These are phyloP conservation scores for Auriscalpium orientale DNA, from an alignment of 768 basidiomycete species.

Conservation along the genomic window DNA sequence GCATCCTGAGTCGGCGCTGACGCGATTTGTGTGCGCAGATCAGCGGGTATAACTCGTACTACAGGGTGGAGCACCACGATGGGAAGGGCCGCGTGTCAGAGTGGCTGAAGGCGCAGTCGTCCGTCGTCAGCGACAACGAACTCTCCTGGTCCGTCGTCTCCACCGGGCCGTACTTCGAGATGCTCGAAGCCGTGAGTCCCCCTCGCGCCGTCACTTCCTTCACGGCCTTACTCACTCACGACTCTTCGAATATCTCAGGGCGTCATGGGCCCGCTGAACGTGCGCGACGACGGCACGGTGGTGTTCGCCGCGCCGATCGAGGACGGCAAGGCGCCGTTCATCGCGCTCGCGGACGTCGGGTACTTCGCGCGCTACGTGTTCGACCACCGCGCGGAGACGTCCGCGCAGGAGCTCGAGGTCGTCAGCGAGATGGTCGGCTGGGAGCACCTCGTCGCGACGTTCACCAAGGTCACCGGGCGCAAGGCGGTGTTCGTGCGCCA, in stretches of 20 bases:
- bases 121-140: constrained; percentile 21
- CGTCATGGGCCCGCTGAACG: constrained; percentile 18
- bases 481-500: constrained; percentile 13
- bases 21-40: constrained; percentile 12
- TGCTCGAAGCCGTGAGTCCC: constrained; percentile 27
- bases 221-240: not conserved
- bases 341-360: too few species aligned
- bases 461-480: constrained; percentile 20
- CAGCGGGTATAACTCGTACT: constrained; percentile 18
- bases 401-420: constrained; percentile 18
- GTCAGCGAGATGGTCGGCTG: too few species aligned
- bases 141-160: constrained; percentile 31
- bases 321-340: too few species aligned
- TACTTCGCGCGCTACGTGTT: too few species aligned
- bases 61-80: constrained; percentile 31
- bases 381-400: too few species aligned
- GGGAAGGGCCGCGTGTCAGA: constrained; percentile 33
- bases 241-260: constrained; percentile 3
- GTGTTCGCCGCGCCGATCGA: too few species aligned
- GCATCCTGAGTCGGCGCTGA: not conserved
- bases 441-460: constrained; percentile 17
- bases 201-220: not conserved
- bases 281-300: too few species aligned
- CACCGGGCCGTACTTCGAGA: constrained; percentile 34
- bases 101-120: too few species aligned